Percentiles rank a stretch among this genome's conserved stretches.
Conservation (phyloP, 148 eudicot species). For the Selenicereus undatus region DNA sequence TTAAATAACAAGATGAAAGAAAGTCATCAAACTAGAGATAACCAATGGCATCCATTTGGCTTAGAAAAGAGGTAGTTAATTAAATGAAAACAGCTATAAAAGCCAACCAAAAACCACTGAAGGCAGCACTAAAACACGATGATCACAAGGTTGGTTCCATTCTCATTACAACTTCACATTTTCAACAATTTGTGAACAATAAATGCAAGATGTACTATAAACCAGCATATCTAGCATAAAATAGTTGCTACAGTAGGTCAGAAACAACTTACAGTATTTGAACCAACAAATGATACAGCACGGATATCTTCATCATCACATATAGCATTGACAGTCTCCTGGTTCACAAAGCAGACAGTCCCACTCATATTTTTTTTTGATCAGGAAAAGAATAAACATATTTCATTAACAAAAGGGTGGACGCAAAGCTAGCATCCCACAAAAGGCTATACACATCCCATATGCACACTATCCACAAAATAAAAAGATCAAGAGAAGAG, state of each 20-base stretch:
- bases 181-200: background rate
- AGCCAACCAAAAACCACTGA: background rate
- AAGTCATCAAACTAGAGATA: constrained; percentile 6
- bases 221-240: background rate
- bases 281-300: constrained; percentile 96
- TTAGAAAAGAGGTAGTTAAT: background rate
- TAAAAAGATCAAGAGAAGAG: too few relatives aligned
- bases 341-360: constrained; percentile 20
- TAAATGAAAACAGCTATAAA: background rate
- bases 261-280: constrained; percentile 70
- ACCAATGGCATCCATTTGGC: background rate
- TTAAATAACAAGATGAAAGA: constrained; percentile 16
- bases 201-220: background rate
- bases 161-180: background rate
- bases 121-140: background rate
- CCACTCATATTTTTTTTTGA: too few relatives aligned
- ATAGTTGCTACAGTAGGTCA: background rate
- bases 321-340: constrained; percentile 94
- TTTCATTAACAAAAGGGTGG: too few relatives aligned
- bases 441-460: too few relatives aligned
- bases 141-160: background rate
- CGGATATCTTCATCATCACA: constrained; percentile 92
- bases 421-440: too few relatives aligned
- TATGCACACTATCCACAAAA: too few relatives aligned
- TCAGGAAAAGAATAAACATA: too few relatives aligned